phyloP scores from a whole-genome alignment of 768 basidiomycete genomes.

The Lentinula detonsa region DNA sequence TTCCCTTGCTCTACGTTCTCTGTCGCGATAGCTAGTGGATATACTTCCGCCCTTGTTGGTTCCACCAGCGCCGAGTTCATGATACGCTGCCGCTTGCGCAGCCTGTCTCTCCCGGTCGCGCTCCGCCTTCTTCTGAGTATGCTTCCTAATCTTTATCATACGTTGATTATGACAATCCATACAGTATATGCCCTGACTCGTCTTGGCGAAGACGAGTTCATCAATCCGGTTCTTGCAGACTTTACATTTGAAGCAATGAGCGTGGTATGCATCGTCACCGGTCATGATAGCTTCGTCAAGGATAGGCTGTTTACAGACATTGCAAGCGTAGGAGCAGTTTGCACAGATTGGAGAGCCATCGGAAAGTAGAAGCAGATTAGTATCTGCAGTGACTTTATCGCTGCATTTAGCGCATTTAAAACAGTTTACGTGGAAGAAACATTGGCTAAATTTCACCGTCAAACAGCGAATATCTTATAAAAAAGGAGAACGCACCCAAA shows the following conservation, averaged over 20 bases:
- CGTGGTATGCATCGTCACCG: constrained; percentile 97
- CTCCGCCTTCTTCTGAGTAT: constrained; percentile 84
- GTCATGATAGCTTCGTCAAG: constrained; percentile 99
- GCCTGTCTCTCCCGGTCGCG: constrained; percentile 40
- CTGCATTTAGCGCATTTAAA: constrained; percentile 97
- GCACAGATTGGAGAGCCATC: constrained; percentile 97
- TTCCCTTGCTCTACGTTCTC: background rate
- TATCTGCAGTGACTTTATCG: constrained; percentile 91
- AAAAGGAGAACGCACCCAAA: constrained; percentile 68
- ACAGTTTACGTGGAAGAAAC: constrained; percentile 92
- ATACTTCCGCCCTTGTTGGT: constrained; percentile 8
- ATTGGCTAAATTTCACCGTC: constrained; percentile 49
- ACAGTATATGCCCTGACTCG: constrained; percentile 96
- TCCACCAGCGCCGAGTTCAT: constrained; percentile 23
- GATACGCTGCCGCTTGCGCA: constrained; percentile 26
- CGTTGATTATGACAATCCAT: constrained; percentile 98
- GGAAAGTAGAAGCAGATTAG: constrained; percentile 92
- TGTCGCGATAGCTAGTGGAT: background rate
- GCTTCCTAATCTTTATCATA: constrained; percentile 86
- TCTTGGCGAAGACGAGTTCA: constrained; percentile 98
- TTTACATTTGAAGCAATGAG: constrained; percentile 97
- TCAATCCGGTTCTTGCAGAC: constrained; percentile 93
- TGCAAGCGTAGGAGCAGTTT: constrained; percentile 93
- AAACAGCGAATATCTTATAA: constrained; percentile 6
- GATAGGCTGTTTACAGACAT: constrained; percentile 89